Evolutionary conservation across 192 early-diverging fungal genomes (phyloP).

Genomic region (Jimgerdemannia flammicorona): DNA sequence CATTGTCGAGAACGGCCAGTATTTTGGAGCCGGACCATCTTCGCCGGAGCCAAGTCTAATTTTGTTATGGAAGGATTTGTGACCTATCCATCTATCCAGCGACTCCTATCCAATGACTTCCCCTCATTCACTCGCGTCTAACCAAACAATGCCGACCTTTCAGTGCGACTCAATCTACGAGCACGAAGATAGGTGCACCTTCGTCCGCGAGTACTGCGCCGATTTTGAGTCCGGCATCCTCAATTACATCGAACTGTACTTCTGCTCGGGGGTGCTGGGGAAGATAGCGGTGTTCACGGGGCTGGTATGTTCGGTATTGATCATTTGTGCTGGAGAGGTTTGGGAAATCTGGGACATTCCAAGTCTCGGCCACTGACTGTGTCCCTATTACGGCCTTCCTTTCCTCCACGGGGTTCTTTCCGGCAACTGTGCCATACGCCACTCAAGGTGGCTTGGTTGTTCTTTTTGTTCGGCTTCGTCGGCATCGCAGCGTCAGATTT

Average conservation of each 20-base stretch:
- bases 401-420: no score
- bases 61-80: no score
- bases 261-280: slow-evolving; percentile 33
- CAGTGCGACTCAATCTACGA: slow-evolving; percentile 50
- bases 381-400: no score
- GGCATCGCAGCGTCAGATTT: slow-evolving; percentile 81
- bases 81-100: background rate
- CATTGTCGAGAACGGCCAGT: background rate
- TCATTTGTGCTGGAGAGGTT: background rate
- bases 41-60: no score
- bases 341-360: background rate
- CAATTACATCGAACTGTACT: slow-evolving; percentile 57
- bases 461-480: slow-evolving; percentile 71
- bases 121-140: no score
- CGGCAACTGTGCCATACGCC: no score
- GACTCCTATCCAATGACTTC: background rate
- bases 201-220: slow-evolving; percentile 57
- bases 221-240: slow-evolving; percentile 59
- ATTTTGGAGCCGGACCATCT: background rate
- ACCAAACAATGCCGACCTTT: background rate
- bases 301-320: slow-evolving; percentile 30
- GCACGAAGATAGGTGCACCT: slow-evolving; percentile 53
- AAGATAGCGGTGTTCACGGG: slow-evolving; percentile 33
- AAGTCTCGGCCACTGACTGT: background rate
- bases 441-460: slow-evolving; percentile 55